Percentiles rank a stretch among this genome's conserved stretches.
These are phyloP conservation scores for Lachancea quebecensis DNA, from an alignment of 805 yeast species.

Conservation along the genomic window DNA sequence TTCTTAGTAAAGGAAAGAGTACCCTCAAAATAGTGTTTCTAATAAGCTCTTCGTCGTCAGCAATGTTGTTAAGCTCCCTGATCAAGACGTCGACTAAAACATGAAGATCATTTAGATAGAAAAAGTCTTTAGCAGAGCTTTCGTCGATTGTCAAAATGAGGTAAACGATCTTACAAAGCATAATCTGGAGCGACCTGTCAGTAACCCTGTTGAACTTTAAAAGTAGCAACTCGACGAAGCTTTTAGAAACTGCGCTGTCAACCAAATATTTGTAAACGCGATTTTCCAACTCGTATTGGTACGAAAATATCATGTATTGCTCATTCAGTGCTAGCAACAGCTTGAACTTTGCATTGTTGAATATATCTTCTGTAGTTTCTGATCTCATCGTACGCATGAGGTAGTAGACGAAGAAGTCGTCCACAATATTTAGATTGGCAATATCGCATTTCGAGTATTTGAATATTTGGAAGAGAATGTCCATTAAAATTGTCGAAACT, in stretches of 20 bases:
- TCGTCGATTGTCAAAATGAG: slow-evolving; percentile 58
- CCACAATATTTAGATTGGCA: slow-evolving; percentile 38
- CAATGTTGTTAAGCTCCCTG: slow-evolving; percentile 67
- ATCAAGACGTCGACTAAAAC: slow-evolving; percentile 78
- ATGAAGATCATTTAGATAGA: slow-evolving; percentile 77
- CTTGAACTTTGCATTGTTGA: slow-evolving; percentile 62
- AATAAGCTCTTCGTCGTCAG: slow-evolving; percentile 49
- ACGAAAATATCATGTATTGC: slow-evolving; percentile 67
- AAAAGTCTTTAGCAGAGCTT: slow-evolving; percentile 49
- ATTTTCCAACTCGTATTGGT: slow-evolving; percentile 32
- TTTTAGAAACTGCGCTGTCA: slow-evolving; percentile 37
- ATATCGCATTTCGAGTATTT: slow-evolving; percentile 40
- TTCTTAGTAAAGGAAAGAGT: slow-evolving; percentile 59
- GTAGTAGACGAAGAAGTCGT: slow-evolving; percentile 40
- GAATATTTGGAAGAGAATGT: slow-evolving; percentile 50
- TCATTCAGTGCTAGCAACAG: slow-evolving; percentile 73
- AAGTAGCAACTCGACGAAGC: slow-evolving; percentile 63
- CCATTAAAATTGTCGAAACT: slow-evolving; percentile 40
- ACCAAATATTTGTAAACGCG: slow-evolving; percentile 52
- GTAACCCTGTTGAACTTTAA: slow-evolving; percentile 68
- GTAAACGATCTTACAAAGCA: slow-evolving; percentile 73
- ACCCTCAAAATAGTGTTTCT: slow-evolving; percentile 71
- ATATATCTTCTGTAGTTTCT: slow-evolving; percentile 45
- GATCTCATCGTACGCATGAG: slow-evolving; percentile 41
- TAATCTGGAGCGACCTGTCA: slow-evolving; percentile 63